Evolutionary conservation across 306 rosid genomes (phyloP), one percentile per base, ranked within the genome.

Genomic region (Pyrus pyrifolia): DNA sequence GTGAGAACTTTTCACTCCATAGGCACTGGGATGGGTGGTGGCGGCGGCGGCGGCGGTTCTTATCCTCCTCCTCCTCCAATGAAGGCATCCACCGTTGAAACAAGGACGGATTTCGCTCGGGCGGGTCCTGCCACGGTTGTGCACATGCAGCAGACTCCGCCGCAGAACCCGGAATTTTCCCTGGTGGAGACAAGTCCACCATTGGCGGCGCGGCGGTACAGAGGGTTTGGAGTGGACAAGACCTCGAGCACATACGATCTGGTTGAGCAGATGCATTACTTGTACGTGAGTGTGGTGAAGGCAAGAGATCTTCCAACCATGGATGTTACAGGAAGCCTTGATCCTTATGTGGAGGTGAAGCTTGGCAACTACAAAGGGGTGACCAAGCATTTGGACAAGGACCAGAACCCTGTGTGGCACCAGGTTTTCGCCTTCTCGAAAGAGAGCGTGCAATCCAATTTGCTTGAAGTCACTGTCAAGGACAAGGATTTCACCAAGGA

Each of bases 281-380:
- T 95, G 86, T 95, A 92, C 79, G 98, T 92, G 19, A 92, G 82
- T 78, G 99, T 95, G 60, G 98, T 89, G 25, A 95, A 92, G 71
- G 99, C 98, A 9, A 85, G 87, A 74, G 97, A 91, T 70, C 98
- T 95, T 46, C 99, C 98, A 0, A 87, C 81, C 11, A 95, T 95
- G 99, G 99, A 95, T 83, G 74, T 90, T 30, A 10, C 97, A 0
- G 97, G 99, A 44, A 92, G 99, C 72, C 85, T 95, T n/a, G 99
- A 94, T 66, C 98, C 98, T 62, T 94, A 90, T 71, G 98, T 89
- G 84, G 97, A 92, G 80, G 93, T 91, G 76, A 94, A 90, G 81
- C 89, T 94, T 8, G 98, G 98, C 55, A 94, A 92, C 83, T 94
- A 94, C 88, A 95, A 31, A 72, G 99, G 99, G 1, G 19, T 84